A percentile compares a stretch with the other conserved stretches of the same genome.
These are phyloP conservation scores for Pochonia chlamydosporia DNA, from an alignment of 2,329 filamentous ascomycete genomes.

Conservation along the genomic window DNA sequence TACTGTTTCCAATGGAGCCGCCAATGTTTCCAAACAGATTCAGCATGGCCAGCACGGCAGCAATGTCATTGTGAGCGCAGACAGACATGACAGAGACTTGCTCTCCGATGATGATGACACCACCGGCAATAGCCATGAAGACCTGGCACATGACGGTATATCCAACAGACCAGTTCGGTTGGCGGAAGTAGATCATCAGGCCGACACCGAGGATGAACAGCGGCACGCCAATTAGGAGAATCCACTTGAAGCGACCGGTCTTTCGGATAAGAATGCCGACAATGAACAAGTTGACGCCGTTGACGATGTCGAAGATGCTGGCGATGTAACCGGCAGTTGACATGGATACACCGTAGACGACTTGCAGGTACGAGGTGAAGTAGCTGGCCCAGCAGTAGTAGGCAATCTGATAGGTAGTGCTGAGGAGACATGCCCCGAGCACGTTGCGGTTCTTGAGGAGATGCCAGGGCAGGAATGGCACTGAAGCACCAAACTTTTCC, in stretches of 20 bases:
- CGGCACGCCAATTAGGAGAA: slow-evolving; percentile 37
- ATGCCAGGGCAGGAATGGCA: slow-evolving; percentile 48
- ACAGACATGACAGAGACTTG: slow-evolving; percentile 54
- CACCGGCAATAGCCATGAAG: slow-evolving; percentile 45
- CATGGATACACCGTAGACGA: slow-evolving; percentile 38
- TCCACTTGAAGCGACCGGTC: slow-evolving; percentile 44
- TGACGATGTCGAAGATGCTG: slow-evolving; percentile 46
- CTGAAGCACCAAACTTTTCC: slow-evolving; percentile 51
- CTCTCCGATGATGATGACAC: slow-evolving; percentile 47
- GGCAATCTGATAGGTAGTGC: slow-evolving; percentile 38
- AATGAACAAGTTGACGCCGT: slow-evolving; percentile 40
- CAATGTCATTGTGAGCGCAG: slow-evolving; percentile 47
- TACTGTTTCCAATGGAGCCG: slow-evolving; percentile 38
- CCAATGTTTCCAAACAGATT: slow-evolving; percentile 39
- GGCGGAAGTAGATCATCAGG: slow-evolving; percentile 28
- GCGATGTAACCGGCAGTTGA: slow-evolving; percentile 40
- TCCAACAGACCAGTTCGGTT: slow-evolving; percentile 33
- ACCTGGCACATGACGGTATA: slow-evolving; percentile 49
- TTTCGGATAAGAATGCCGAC: slow-evolving; percentile 40
- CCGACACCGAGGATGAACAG: slow-evolving; percentile 49
- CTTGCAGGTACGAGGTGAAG: slow-evolving; percentile 50
- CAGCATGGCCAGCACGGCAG: slow-evolving; percentile 40
- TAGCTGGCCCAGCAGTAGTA: slow-evolving; percentile 50
- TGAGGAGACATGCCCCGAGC: slow-evolving; percentile 41
- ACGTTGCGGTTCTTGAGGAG: slow-evolving; percentile 47